Percentiles rank a stretch among this genome's conserved stretches.
phyloP scores from a whole-genome alignment of 2,329 filamentous ascomycete genomes.

The Eutypa lata region DNA sequence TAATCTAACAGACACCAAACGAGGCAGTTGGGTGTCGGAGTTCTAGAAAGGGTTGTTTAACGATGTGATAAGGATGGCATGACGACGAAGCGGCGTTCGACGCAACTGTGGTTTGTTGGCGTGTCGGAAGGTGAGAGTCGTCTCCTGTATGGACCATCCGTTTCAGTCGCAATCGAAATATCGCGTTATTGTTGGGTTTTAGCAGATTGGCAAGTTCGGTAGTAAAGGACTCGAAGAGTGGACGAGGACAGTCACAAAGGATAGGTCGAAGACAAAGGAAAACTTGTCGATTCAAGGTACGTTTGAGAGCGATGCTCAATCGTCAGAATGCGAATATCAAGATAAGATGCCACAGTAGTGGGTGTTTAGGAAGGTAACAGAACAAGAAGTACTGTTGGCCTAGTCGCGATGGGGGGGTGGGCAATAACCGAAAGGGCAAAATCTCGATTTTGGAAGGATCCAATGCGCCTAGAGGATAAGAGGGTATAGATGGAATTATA shows the following conservation, averaged over 20 bases:
- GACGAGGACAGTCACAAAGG: constrained; percentile 23
- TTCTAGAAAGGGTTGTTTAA: constrained; percentile 37
- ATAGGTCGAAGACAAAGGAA: constrained; percentile 23
- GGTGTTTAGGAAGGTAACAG: constrained; percentile 8
- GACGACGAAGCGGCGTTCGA: constrained; percentile 49
- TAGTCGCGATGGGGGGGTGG: constrained; percentile 22
- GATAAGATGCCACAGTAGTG: constrained; percentile 11
- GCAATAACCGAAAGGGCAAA: constrained; percentile 15
- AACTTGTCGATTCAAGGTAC: constrained; percentile 15
- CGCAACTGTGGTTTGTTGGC: constrained; percentile 25
- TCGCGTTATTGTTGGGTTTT: constrained; percentile 6
- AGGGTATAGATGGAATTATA: background rate
- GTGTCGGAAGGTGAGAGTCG: constrained; percentile 7
- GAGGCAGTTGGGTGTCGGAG: constrained; percentile 27
- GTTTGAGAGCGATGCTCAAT: constrained; percentile 8
- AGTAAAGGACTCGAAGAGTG: constrained; percentile 14
- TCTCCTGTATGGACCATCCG: constrained; percentile 8
- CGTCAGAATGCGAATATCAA: constrained; percentile 11
- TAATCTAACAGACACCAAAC: constrained; percentile 53
- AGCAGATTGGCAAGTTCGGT: constrained; percentile 1
- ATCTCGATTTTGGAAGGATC: constrained; percentile 15
- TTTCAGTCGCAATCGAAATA: constrained; percentile 7
- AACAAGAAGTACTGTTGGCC: constrained; percentile 7
- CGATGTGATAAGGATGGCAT: constrained; percentile 54
- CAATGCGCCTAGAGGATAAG: constrained; percentile 23